Evolutionary conservation across 2,329 filamentous ascomycete genomes (phyloP).

Genomic region (Pseudogymnoascus sp.): DNA sequence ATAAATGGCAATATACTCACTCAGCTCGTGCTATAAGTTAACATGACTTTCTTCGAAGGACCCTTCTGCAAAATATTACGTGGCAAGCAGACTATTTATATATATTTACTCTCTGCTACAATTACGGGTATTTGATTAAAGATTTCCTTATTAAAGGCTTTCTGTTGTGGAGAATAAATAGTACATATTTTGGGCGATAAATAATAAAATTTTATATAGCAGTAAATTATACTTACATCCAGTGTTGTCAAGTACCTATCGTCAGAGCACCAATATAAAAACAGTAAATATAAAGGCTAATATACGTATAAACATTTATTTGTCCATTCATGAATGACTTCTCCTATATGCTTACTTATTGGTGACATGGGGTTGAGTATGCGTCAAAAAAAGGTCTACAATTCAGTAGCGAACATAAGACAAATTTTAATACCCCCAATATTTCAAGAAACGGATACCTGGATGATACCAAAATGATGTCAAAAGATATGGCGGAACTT

Average conservation of each 20-base stretch:
- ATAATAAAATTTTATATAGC: background rate
- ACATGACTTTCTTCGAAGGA: background rate
- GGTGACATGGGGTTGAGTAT: background rate
- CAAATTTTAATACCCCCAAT: background rate
- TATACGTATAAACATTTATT: background rate
- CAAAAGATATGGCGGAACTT: background rate
- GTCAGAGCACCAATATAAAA: background rate
- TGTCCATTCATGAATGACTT: background rate
- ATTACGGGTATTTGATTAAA: background rate
- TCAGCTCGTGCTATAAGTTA: background rate
- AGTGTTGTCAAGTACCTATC: too few species aligned
- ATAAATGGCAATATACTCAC: background rate
- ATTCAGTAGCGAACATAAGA: background rate
- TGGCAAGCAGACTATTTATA: background rate
- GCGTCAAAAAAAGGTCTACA: background rate
- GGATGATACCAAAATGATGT: too few species aligned
- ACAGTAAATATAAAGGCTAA: background rate
- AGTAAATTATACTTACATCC: background rate
- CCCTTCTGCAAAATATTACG: background rate
- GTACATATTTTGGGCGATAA: background rate
- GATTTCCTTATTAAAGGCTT: background rate
- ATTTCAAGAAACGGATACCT: background rate
- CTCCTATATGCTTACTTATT: background rate
- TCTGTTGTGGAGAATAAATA: background rate
- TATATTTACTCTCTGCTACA: background rate